Evolutionary conservation across 305 asterid genomes (phyloP).

Genomic region (Petunia hybrid): DNA sequence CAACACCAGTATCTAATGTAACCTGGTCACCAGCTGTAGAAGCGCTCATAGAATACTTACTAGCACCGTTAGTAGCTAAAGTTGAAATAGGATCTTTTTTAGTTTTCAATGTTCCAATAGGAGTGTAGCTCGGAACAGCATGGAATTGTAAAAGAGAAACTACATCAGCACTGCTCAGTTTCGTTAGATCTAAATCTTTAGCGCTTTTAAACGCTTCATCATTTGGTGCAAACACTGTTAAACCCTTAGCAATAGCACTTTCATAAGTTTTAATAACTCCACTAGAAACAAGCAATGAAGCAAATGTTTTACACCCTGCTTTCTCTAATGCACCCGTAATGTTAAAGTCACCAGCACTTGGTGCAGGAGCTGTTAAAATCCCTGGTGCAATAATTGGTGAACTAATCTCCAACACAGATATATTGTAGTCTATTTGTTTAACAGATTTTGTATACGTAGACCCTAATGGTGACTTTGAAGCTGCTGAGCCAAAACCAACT

Average conservation of each 20-base stretch:
- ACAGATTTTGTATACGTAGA: slow-evolving; percentile 66
- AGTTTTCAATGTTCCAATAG: slow-evolving; percentile 74
- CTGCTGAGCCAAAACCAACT: slow-evolving; percentile 90
- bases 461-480: slow-evolving; percentile 68
- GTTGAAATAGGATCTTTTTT: slow-evolving; percentile 60
- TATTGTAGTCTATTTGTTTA: slow-evolving; percentile 66
- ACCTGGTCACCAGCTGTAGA: slow-evolving; percentile 81
- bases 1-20: slow-evolving; percentile 81
- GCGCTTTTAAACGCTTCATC: slow-evolving; percentile 90
- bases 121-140: slow-evolving; percentile 80
- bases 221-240: slow-evolving; percentile 85
- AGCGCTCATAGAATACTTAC: slow-evolving; percentile 69
- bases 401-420: slow-evolving; percentile 81
- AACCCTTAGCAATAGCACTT: slow-evolving; percentile 61
- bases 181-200: slow-evolving; percentile 70
- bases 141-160: slow-evolving; percentile 77
- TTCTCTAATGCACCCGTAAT: slow-evolving; percentile 75
- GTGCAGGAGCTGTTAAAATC: slow-evolving; percentile 68
- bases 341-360: slow-evolving; percentile 59
- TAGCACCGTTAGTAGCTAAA: slow-evolving; percentile 85
- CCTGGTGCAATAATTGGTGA: slow-evolving; percentile 76
- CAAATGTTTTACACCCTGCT: slow-evolving; percentile 95
- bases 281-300: slow-evolving; percentile 53
- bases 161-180: slow-evolving; percentile 72
- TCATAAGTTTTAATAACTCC: slow-evolving; percentile 73